Conservation (phyloP, 2,329 filamentous ascomycete species). For the Didymella lethalis region DNA sequence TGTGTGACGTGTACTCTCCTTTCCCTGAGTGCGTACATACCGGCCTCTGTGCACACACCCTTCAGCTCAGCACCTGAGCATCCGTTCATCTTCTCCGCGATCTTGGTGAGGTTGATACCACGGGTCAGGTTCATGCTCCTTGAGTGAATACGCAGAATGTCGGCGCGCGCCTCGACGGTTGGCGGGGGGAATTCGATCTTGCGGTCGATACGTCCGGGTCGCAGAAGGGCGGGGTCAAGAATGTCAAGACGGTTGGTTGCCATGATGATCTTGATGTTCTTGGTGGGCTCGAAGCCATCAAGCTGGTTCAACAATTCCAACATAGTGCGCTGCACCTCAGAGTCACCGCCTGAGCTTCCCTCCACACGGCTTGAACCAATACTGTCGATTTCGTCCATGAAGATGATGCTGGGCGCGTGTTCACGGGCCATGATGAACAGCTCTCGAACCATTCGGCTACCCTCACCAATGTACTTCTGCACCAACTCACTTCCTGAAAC, state of each 20-base stretch:
- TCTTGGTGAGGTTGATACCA: constrained; percentile 97
- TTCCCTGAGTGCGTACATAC: constrained; percentile 97
- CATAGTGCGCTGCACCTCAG: constrained; percentile 98
- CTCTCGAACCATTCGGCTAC: constrained; percentile 97
- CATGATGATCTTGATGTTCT: constrained; percentile 99
- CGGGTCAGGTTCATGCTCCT: constrained; percentile 98
- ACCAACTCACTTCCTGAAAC: constrained; percentile 96
- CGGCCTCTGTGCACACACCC: constrained; percentile 97
- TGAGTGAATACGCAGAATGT: constrained; percentile 97
- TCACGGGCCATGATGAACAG: constrained; percentile 99
- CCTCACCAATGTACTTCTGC: constrained; percentile 99
- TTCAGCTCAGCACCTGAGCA: constrained; percentile 98
- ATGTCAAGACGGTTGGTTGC: constrained; percentile 98
- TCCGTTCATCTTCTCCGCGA: constrained; percentile 99
- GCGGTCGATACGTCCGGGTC: constrained; percentile 96
- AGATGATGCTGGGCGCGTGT: constrained; percentile 98
- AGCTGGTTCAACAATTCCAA: constrained; percentile 97
- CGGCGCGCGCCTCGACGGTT: constrained; percentile 92
- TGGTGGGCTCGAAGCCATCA: constrained; percentile 97
- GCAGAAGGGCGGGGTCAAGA: constrained; percentile 89
- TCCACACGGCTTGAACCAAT: constrained; percentile 98
- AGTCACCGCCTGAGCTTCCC: constrained; percentile 92
- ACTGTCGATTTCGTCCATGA: constrained; percentile 99
- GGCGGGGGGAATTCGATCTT: constrained; percentile 99
- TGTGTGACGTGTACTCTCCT: constrained; percentile 97